A percentile compares a stretch with the other conserved stretches of the same genome.
Conservation (phyloP, 352 stramenopile species). For the Phytopythium ostracodes region DNA sequence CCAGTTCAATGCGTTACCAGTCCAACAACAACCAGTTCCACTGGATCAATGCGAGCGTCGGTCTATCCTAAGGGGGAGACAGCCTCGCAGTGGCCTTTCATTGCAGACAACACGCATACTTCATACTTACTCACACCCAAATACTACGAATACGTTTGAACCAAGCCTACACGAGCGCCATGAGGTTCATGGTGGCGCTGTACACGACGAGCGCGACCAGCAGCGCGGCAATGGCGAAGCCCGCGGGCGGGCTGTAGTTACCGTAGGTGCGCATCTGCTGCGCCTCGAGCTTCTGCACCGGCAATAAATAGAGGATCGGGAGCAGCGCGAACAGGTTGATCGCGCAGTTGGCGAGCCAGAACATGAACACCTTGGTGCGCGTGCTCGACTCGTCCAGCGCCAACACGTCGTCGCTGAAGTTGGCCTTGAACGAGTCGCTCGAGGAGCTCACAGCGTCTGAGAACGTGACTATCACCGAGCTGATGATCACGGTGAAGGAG, state of each 20-base stretch:
- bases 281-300: conserved; percentile 54
- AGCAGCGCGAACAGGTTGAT: conserved; percentile 52
- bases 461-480: conserved; percentile 55
- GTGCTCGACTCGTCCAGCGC: conserved; percentile 25
- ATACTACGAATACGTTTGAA: not conserved
- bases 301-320: conserved; percentile 66
- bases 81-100: not conserved
- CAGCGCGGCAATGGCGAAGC: conserved; percentile 29
- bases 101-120: not conserved
- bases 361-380: conserved; percentile 30
- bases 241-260: conserved; percentile 33
- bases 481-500: conserved; percentile 60
- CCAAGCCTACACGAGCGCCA: conserved; percentile 14
- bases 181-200: conserved; percentile 36
- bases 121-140: not conserved
- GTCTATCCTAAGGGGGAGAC: not conserved
- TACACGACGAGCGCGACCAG: conserved; percentile 44
- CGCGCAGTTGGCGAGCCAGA: conserved; percentile 36
- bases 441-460: conserved; percentile 53
- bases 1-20: not conserved
- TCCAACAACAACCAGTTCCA: not conserved
- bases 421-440: conserved; percentile 27
- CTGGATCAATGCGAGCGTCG: not conserved
- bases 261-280: conserved; percentile 62
- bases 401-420: conserved; percentile 35